Conservation (phyloP, 2,329 filamentous ascomycete species). For the Claviceps spartinae region DNA sequence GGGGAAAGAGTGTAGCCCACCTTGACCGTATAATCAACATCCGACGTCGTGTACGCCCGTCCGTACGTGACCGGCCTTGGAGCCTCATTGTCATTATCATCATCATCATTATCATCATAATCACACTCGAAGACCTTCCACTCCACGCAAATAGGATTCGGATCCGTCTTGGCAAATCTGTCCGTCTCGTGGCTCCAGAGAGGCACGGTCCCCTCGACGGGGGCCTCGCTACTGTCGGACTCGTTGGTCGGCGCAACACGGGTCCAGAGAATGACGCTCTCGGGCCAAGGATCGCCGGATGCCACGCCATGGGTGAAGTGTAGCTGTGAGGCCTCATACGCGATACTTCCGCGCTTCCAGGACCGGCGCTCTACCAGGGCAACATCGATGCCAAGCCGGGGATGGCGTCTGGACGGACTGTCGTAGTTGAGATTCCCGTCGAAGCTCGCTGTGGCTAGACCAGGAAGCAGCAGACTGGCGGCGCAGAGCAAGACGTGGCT, state of each 20-base stretch:
- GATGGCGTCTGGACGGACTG: conserved; percentile 51
- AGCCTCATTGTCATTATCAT: conserved; percentile 15
- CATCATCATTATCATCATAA: too few relatives aligned
- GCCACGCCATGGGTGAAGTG: conserved; percentile 52
- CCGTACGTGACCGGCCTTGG: conserved; percentile 39
- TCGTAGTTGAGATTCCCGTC: conserved; percentile 50
- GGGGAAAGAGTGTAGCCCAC: conserved; percentile 17
- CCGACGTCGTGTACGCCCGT: conserved; percentile 53
- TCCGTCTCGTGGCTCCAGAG: conserved; percentile 35
- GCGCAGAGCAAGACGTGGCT: neutral
- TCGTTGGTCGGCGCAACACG: conserved; percentile 30
- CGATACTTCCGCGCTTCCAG: conserved; percentile 26
- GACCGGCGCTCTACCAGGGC: conserved; percentile 45
- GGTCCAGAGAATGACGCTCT: conserved; percentile 44
- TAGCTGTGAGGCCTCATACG: conserved; percentile 31
- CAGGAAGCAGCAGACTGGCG: neutral
- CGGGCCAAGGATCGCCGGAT: conserved; percentile 36
- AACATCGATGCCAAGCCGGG: conserved; percentile 49
- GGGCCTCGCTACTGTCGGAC: conserved; percentile 31
- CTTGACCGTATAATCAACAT: conserved; percentile 66
- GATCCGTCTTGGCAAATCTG: conserved; percentile 27
- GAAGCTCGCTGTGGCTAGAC: conserved; percentile 6
- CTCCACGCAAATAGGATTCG: conserved; percentile 50
- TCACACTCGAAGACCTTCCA: conserved; percentile 44
- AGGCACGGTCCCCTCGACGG: conserved; percentile 28